These are phyloP conservation scores for Viridothelium virens DNA, from an alignment of 495 filamentous ascomycete species.

Conservation along the genomic window DNA sequence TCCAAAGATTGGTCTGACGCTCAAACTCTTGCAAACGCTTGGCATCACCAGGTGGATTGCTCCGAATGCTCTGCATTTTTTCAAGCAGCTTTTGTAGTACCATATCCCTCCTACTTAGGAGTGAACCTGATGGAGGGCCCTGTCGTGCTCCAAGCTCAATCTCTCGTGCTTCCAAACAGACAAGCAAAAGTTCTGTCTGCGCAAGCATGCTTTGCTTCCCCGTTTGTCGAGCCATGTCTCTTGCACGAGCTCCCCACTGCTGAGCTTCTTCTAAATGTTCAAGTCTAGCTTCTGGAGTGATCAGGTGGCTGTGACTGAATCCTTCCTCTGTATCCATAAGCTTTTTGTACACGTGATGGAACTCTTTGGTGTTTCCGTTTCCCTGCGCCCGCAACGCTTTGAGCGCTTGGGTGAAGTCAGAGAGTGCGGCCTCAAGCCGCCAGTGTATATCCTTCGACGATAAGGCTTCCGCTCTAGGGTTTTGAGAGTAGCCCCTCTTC, in stretches of 20 bases:
- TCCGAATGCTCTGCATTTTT: background rate
- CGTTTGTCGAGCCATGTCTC: background rate
- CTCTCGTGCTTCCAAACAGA: background rate
- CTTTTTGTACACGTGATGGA: background rate
- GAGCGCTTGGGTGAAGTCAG: background rate
- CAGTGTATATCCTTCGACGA: background rate
- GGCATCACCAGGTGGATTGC: background rate
- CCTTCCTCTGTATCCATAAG: slow-evolving; percentile 5
- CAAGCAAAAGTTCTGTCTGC: background rate
- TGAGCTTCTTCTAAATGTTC: background rate
- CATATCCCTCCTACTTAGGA: background rate
- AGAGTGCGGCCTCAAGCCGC: background rate
- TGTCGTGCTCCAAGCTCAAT: background rate
- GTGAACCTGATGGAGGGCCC: background rate
- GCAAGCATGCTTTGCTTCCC: background rate
- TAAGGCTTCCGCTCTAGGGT: background rate
- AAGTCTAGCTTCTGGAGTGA: background rate
- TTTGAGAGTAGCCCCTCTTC: background rate
- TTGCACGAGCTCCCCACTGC: slow-evolving; percentile 2
- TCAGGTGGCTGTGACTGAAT: background rate
- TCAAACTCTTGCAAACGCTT: slow-evolving; percentile 1
- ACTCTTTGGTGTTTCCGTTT: background rate
- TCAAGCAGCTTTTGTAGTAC: background rate
- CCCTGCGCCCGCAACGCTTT: background rate
- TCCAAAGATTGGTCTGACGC: background rate